Percentiles rank a stretch among this genome's conserved stretches.
Evolutionary conservation across 495 filamentous ascomycete species (phyloP).

Genomic region (Penicillium waksmanii): DNA sequence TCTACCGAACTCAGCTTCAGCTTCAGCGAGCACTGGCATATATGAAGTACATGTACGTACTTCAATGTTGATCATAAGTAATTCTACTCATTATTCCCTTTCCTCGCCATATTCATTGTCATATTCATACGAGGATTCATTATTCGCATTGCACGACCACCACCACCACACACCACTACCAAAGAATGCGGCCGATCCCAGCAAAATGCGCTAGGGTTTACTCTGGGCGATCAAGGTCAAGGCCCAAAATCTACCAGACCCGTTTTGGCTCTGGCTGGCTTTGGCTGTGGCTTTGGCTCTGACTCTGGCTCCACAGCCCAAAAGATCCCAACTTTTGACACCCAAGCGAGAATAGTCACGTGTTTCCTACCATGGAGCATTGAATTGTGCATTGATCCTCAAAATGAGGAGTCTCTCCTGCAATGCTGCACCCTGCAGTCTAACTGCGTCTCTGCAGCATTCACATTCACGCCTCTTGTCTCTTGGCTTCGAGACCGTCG

Average conservation of each 20-base stretch:
- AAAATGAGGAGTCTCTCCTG: conserved; percentile 1
- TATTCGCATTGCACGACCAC: too few species aligned
- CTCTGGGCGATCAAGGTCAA: conserved; percentile 4
- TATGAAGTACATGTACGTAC: too few species aligned
- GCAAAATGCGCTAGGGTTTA: not conserved
- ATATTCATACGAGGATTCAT: too few species aligned
- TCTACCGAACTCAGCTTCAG: too few species aligned
- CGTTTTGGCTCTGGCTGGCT: not conserved
- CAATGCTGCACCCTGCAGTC: not conserved
- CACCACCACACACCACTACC: not conserved
- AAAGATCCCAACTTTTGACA: conserved; percentile 2
- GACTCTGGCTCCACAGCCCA: not conserved
- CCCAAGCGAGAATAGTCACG: not conserved
- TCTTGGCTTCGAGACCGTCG: conserved; percentile 6
- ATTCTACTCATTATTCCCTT: not conserved
- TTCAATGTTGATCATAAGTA: too few species aligned
- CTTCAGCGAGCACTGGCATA: too few species aligned
- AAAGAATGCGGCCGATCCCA: conserved; percentile 4
- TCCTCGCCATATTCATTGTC: not conserved
- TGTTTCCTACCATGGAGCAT: not conserved
- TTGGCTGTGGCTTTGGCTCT: not conserved
- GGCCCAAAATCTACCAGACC: not conserved
- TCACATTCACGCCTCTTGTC: not conserved
- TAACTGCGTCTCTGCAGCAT: not conserved
- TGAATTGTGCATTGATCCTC: not conserved